These are phyloP conservation scores for Phialocephala sp. DNA, from an alignment of 2,329 filamentous ascomycete species.

Conservation along the genomic window DNA sequence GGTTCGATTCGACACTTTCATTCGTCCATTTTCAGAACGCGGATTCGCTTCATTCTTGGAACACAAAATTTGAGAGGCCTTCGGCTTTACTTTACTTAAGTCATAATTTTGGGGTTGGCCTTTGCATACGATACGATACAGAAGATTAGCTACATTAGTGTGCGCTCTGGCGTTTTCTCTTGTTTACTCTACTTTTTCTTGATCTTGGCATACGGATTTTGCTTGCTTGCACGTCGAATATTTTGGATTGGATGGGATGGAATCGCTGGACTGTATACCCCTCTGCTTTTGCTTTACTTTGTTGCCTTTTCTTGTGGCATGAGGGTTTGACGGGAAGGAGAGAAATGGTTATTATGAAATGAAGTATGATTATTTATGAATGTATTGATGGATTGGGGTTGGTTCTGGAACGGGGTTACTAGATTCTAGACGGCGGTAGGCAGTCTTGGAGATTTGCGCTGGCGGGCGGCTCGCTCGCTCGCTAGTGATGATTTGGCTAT, in stretches of 20 bases:
- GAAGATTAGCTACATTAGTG: not conserved
- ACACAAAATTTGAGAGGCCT: not conserved
- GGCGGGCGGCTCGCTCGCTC: not conserved
- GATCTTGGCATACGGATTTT: conserved; percentile 1
- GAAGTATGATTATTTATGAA: conserved; percentile 8
- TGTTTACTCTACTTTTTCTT: not conserved
- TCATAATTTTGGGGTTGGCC: not conserved
- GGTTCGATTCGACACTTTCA: not conserved
- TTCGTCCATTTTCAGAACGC: not conserved
- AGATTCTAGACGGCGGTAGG: not conserved
- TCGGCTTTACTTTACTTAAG: not conserved
- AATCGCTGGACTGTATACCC: conserved; percentile 1
- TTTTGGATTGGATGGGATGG: not conserved
- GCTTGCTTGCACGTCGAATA: not conserved
- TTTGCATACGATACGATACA: not conserved
- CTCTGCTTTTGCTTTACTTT: conserved; percentile 10
- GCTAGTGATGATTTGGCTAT: not conserved
- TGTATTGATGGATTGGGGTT: not conserved
- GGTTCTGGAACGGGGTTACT: not conserved
- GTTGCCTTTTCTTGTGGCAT: not conserved
- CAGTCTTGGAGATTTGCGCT: not conserved
- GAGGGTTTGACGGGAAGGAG: not conserved
- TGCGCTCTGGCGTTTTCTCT: conserved; percentile 1
- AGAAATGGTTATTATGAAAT: not conserved
- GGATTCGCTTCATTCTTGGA: not conserved